Base-by-base conservation (phyloP, 23 red algal genomes). In the Rhodosorus marinus region DNA sequence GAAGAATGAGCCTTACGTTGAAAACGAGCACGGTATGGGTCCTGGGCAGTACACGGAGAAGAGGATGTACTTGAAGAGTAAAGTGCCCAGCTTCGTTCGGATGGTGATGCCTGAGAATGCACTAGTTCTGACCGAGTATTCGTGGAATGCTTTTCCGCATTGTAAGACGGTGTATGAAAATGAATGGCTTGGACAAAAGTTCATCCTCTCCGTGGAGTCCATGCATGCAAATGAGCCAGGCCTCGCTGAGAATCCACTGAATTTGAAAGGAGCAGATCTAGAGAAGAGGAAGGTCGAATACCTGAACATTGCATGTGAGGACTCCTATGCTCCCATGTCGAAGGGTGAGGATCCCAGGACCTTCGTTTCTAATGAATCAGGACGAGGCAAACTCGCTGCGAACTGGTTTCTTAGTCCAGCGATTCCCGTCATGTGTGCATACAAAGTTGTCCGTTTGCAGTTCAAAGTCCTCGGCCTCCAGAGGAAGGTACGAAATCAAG, bases 241-340 rank as follows among this genome's bases (percentile, higher is more conserved):
- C 2, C 60, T 54, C 8, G 55, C 64, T 33, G 33, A 59, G 25
- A 93, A 93, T 35, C 69, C 86, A 14, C 47, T 76, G 51, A 54
- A 58, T 26, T 71, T 93, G 0, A 38, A 45, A 6, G 31, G 28
- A 2, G 86, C 42, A 1, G 86, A 93, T 20, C 52, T 93, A 6
- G 49, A 47, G 6, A 76, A 68, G 40, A 59, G 86, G 20, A 67
- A 93, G 50, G 86, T 93, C 23, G 86, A 93, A n/a, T 93, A 77
- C 59, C 57, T 93, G 40, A 81, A 93, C 54, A 93, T 93, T 62
- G 66, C 86, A 2, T 76, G 75, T 46, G 69, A 36, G 26, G 72
- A 61, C 17, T 11, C 38, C 11, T 11, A 43, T 17, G 38, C 17
- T 11, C 11, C 11, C 11, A 11, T 43, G 11, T 11, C 11, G 38